Base-by-base conservation (phyloP, 2,329 filamentous ascomycete species). In the Escovopsis sp. region DNA sequence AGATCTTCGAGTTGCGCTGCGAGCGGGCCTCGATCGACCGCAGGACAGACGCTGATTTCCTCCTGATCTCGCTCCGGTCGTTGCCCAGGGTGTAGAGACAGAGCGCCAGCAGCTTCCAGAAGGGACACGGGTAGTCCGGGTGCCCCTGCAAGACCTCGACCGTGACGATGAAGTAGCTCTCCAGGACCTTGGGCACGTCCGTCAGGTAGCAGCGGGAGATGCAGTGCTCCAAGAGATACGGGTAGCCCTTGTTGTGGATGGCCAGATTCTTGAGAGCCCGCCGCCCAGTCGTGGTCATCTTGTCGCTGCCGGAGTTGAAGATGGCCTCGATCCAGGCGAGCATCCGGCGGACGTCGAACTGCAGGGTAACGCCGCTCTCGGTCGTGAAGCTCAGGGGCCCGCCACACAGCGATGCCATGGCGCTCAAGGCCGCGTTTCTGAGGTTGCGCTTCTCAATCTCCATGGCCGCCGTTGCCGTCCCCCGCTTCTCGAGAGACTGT, bases 361-460 rank as follows among this genome's bases (percentile, higher is more conserved):
- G 82, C 33, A 96, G 71, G 18, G 80, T 70, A n/a, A 79, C 79
- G 36, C 83, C 82, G 43, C 84, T 88, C 53, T 94, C 87, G 0
- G 84, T 94, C 1, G 78, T 86, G 43, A 93, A 79, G 43, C 76
- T 86, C 39, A 96, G 77, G 4, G 88, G 85, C 0, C 80, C 74
- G 47, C 76, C 86, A 52, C 90, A 98, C 5, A 98, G 68, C 3
- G 86, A 77, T 30, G 90, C 87, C 90, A 98, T 96, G 18, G 92
- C 81, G 54, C 87, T 94, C 30, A 98, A 65, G 2, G 90, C 88
- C 21, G 90, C 86, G 16, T 81, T 90, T 39, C 85, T 74, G 27
- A 98, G 68, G 50, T 94, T 92, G 42, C 83, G 77, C 62, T 94
- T 96, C 57, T 98, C 88, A 45, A 94, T 96, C 52, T 96, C 90